Percentiles rank a stretch among this genome's conserved stretches.
These are phyloP conservation scores for Acer yangbiense DNA, from an alignment of 345 rosid species.

Conservation along the genomic window DNA sequence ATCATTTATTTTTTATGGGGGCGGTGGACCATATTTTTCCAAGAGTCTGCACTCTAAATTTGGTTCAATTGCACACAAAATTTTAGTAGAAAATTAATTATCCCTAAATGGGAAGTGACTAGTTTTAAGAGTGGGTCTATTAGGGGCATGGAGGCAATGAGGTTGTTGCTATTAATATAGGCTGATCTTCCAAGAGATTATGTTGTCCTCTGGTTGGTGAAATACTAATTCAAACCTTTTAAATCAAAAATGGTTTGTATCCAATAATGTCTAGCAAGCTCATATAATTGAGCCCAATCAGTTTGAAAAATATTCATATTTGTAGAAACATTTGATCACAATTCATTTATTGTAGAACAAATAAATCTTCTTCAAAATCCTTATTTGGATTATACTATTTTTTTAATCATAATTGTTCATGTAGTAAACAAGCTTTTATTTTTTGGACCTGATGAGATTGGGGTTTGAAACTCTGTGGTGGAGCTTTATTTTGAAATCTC, in stretches of 20 bases:
- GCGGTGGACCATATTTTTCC: not conserved
- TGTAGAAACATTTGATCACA: not conserved
- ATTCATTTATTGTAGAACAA: not conserved
- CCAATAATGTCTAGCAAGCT: not conserved
- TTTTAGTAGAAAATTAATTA: no score
- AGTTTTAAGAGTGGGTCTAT: not conserved
- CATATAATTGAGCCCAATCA: not conserved
- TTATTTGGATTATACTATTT: not conserved
- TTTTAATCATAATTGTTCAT: no score
- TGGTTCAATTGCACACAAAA: not conserved
- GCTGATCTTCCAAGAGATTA: not conserved
- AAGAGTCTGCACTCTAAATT: not conserved
- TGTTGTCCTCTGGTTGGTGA: conserved; percentile 1
- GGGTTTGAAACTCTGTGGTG: no score
- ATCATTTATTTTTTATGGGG: not conserved
- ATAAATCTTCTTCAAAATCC: conserved; percentile 5
- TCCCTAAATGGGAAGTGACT: not conserved
- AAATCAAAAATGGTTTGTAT: not conserved
- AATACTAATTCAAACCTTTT: no score
- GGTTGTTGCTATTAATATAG: not conserved
- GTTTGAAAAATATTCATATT: not conserved
- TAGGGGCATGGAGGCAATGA: no score
- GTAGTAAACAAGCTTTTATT: no score
- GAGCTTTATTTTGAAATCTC: no score
- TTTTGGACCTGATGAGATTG: no score